Conservation (phyloP, 208 protist species). For the Crithidia fasciculata region DNA sequence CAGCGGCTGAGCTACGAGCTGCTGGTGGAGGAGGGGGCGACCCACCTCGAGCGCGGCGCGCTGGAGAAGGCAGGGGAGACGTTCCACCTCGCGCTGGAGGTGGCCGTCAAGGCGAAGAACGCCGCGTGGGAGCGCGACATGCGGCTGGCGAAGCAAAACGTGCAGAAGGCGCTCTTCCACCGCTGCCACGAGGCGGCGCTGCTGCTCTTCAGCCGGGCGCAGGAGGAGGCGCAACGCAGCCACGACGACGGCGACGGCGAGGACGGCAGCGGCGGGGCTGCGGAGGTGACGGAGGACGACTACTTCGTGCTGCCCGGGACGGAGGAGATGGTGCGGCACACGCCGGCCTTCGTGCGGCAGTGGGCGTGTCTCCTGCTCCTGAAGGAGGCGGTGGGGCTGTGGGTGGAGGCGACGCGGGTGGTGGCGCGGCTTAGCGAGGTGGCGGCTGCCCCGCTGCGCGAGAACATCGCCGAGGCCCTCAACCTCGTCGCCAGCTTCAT, state of each 20-base stretch:
- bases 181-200: slow-evolving; percentile 84
- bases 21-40: slow-evolving; percentile 76
- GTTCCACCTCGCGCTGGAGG: slow-evolving; percentile 76
- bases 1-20: slow-evolving; percentile 92
- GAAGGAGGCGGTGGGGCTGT: slow-evolving; percentile 86
- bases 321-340: slow-evolving; percentile 77
- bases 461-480: slow-evolving; percentile 64
- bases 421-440: slow-evolving; percentile 60
- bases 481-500: slow-evolving; percentile 73
- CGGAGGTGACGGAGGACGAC: slow-evolving; percentile 67
- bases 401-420: slow-evolving; percentile 67
- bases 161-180: slow-evolving; percentile 87
- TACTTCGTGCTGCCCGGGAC: slow-evolving; percentile 81
- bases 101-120: slow-evolving; percentile 87
- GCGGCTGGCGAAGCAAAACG: slow-evolving; percentile 69
- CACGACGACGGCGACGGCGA: neutral
- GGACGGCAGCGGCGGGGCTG: slow-evolving; percentile 1
- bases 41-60: slow-evolving; percentile 61
- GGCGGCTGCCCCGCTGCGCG: slow-evolving; percentile 40
- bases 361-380: slow-evolving; percentile 85
- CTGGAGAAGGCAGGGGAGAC: slow-evolving; percentile 76
- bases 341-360: slow-evolving; percentile 77
- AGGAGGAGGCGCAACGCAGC: slow-evolving; percentile 22
- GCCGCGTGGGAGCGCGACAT: slow-evolving; percentile 85
- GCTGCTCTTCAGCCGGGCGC: slow-evolving; percentile 73